Conservation (phyloP, 2,329 filamentous ascomycete species). For the Orbilia blumenaviensis region DNA sequence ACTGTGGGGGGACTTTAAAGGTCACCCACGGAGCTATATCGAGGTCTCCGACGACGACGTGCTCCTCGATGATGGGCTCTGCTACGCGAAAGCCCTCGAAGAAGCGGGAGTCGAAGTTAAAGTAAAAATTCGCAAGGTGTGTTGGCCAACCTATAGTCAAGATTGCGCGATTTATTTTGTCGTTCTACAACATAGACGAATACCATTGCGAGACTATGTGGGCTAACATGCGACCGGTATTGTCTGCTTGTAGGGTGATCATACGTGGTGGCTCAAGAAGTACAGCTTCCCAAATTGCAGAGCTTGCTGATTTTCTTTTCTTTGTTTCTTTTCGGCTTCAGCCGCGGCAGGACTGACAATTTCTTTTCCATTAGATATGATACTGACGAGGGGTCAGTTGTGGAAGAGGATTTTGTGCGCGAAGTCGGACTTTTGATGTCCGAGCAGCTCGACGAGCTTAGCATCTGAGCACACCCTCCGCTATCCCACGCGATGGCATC, state of each 20-base stretch:
- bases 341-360: constrained; percentile 30
- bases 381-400: constrained; percentile 61
- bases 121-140: constrained; percentile 63
- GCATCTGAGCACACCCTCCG: constrained; percentile 4
- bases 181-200: constrained; percentile 24
- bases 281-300: constrained; percentile 31
- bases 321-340: neutral
- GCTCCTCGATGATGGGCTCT: constrained; percentile 66
- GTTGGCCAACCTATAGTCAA: constrained; percentile 59
- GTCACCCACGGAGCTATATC: constrained; percentile 63
- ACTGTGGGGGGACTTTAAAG: constrained; percentile 48
- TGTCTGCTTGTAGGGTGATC: constrained; percentile 56
- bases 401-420: constrained; percentile 62
- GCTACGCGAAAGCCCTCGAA: constrained; percentile 64
- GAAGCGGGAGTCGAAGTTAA: constrained; percentile 62
- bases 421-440: constrained; percentile 59
- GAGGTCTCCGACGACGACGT: constrained; percentile 66
- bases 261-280: constrained; percentile 66
- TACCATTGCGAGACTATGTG: constrained; percentile 12
- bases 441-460: neutral
- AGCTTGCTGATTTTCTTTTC: constrained; percentile 8
- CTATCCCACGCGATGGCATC: constrained; percentile 39
- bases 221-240: constrained; percentile 23
- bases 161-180: constrained; percentile 48
- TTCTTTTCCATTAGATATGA: constrained; percentile 33